Percentiles rank a stretch among this genome's conserved stretches.
phyloP scores from a whole-genome alignment of 768 basidiomycete species.

The Hysterangium stoloniferum region DNA sequence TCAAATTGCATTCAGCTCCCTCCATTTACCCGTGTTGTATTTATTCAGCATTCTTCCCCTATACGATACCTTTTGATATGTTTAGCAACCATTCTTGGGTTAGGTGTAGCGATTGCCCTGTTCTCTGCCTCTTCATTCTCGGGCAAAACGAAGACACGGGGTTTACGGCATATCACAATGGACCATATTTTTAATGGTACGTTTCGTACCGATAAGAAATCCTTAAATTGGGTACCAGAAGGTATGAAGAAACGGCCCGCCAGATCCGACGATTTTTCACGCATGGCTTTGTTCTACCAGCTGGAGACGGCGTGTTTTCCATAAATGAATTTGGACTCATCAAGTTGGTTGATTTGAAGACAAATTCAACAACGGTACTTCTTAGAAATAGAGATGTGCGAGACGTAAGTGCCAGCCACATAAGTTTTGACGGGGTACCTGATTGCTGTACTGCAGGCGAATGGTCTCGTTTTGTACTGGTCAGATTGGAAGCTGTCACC shows the following conservation, averaged over 20 bases:
- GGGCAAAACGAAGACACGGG: slow-evolving; percentile 36
- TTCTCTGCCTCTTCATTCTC: slow-evolving; percentile 71
- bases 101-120: slow-evolving; percentile 66
- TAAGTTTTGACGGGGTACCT: not conserved
- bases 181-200: slow-evolving; percentile 93
- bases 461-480: slow-evolving; percentile 44
- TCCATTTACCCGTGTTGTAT: too few species aligned
- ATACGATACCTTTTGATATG: slow-evolving; percentile 55
- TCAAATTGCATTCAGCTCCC: not conserved
- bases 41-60: slow-evolving; percentile 26
- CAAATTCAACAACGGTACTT: slow-evolving; percentile 56
- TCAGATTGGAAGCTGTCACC: slow-evolving; percentile 75
- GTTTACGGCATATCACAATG: slow-evolving; percentile 65
- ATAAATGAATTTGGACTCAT: slow-evolving; percentile 54
- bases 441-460: slow-evolving; percentile 35
- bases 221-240: slow-evolving; percentile 84
- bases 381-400: slow-evolving; percentile 51
- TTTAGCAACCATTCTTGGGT: slow-evolving; percentile 48
- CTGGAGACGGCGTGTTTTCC: slow-evolving; percentile 91
- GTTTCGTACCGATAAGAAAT: slow-evolving; percentile 42
- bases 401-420: slow-evolving; percentile 43
- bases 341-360: slow-evolving; percentile 72
- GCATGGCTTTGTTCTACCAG: slow-evolving; percentile 33
- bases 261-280: not conserved
- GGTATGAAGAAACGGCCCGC: slow-evolving; percentile 39